Evolutionary conservation across 805 yeast genomes (phyloP), one percentile per base, ranked within the genome.

Genomic region (Scheffersomyces stipitis): DNA sequence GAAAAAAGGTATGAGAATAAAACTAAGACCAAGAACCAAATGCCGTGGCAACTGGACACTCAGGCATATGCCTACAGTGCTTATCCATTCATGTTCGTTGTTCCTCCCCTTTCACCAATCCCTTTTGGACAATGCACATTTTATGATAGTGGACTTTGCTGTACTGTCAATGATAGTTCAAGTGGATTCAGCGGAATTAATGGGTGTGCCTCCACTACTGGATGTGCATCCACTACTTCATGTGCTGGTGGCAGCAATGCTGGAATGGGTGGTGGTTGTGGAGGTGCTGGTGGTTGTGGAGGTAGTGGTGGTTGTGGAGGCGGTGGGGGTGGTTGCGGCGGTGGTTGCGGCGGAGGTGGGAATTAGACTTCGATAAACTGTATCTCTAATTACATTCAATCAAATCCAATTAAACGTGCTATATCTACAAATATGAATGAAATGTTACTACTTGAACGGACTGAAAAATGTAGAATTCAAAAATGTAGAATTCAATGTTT

Each of bases 31-130:
- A 7, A 7, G 7, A 10, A 20, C 24, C 13, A n/a, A n/a, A n/a
- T 30, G 13, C 38, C 38, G n/a, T 30, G 34, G 34, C 15, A 20
- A 10, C 10, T 10, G 10, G 14, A 26, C n/a, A 12, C 8, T 12
- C 13, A 15, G 12, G 27, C 31, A 20, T 5, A 18, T 12, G n/a
- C 16, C 30, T 35, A 30, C 27, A 10, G 9, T 7, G 9, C 31
- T 31, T 30, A 40, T 18, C 39, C 40, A 7, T 29, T 28, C 13
- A 15, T 40, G 2, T 45, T 33, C 17, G 46, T 45, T 16, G 17
- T 40, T 15, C 38, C 46, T 9, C 49, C 46, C 1, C 15, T 26
- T 4, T 26, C 20, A 6, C 42, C 48, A 6, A 18, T 40, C 5
- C 23, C 30, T 3, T 23, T 9, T 5, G 17, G 22, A 3, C 36